Base-by-base conservation (phyloP, 2,329 filamentous ascomycete species). In the Ascocoryne sarcoides region DNA sequence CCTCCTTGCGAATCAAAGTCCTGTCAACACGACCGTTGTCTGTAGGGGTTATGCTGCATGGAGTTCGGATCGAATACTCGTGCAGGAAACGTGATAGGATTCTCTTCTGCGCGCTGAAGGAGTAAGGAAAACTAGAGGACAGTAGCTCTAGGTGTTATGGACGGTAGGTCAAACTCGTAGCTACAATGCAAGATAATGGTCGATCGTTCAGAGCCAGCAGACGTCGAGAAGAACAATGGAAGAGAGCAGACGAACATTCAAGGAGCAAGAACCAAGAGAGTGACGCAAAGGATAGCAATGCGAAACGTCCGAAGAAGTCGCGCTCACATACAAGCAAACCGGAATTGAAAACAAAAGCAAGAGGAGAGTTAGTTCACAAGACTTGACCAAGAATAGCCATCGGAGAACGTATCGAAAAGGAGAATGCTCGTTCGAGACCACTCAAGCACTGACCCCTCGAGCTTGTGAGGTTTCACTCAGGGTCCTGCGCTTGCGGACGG, bases 21-120 rank as follows among this genome's bases (percentile, higher is more conserved):
- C 39, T 37, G 43, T 56, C 49, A 56, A 53, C 52, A 55, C 44
- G 49, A 56, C 50, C 50, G 39, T 36, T 21, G 34, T 18, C 32
- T 35, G 31, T 42, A 38, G 47, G 34, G 35, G 37, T 45, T 41
- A 32, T 33, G 41, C 45, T 46, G 52, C 55, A 58, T 56, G 42
- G 42, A 48, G 44, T 40, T 47, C 45, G 47, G 51, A 50, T 40
- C 35, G 40, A 37, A 37, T 38, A 37, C 34, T 12, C 42, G 35
- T 36, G 44, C 21, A 41, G 32, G 36, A 32, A 42, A 31, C 16
- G 14, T 35, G 34, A 33, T n/a, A 10, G 8, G 17, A 32, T 30
- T 37, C 19, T 19, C 4, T 30, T 37, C 29, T 35, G 17, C 42
- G 30, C 8, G 30, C 39, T n/a, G 30, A 43, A 41, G 36, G 23